Evolutionary conservation across 2,329 filamentous ascomycete species (phyloP).

Genomic region (Tolypocladium amazonense): DNA sequence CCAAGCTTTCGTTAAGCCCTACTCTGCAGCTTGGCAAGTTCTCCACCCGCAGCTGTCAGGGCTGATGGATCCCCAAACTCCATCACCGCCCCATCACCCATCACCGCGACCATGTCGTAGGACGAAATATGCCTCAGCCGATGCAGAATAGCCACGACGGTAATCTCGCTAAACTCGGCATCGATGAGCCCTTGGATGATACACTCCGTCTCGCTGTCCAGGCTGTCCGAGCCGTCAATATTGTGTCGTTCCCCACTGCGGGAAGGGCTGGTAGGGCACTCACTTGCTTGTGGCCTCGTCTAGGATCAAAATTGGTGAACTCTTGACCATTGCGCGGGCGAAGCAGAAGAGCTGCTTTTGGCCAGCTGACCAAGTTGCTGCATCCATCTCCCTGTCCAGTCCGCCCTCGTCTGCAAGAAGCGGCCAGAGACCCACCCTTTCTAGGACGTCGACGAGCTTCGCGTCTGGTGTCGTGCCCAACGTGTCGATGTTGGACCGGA

Average conservation of each 20-base stretch:
- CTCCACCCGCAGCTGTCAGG: not conserved
- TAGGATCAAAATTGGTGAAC: not conserved
- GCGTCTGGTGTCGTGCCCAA: not conserved
- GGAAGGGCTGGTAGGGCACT: not conserved
- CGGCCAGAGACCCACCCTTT: not conserved
- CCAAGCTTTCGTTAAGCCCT: not conserved
- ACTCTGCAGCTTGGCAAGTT: not conserved
- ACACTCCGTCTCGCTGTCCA: not conserved
- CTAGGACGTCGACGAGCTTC: not conserved
- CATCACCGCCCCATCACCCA: not conserved
- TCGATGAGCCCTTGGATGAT: not conserved
- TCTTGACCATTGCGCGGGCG: not conserved
- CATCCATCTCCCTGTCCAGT: not conserved
- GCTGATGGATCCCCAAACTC: not conserved
- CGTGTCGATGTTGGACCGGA: not conserved
- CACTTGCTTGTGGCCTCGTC: not conserved
- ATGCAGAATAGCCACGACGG: not conserved
- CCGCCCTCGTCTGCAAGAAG: not conserved
- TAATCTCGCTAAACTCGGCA: not conserved
- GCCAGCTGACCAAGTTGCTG: not conserved
- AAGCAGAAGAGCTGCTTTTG: not conserved
- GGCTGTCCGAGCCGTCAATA: not conserved
- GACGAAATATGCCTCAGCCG: not conserved
- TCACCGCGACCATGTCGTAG: not conserved
- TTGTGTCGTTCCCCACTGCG: not conserved